Evolutionary conservation across 331 rosid species (phyloP), one percentile per base, ranked within the genome.

Genomic region (Acacia concinna): DNA sequence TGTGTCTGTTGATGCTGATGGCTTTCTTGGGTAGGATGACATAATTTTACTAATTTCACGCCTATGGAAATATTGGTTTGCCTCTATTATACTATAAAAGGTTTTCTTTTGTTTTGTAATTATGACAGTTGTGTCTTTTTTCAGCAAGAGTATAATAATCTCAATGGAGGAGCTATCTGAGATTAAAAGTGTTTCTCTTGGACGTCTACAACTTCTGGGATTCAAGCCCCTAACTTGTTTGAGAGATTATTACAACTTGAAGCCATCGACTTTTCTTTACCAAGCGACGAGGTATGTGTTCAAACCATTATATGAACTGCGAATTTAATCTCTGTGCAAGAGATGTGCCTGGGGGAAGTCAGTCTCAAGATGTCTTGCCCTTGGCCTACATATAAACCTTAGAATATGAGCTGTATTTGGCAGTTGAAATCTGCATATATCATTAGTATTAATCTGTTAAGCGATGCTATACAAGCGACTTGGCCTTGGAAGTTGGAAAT

Each of bases 211-310:
- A 35, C 93, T 95, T 80, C 87, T 95, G 46, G 99, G 99, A 74
- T 95, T 95, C 94, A 95, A 92, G 90, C 94, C 97, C 77, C 71
- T 91, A 78, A 90, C 88, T 83, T 91, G 96, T 88, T 88, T 95
- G 88, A 91, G 90, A 89, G 96, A 92, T 75, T 89, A 90, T 86
- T 90, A 95, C 91, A 95, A 95, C 86, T 84, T 91, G 89, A 90
- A 88, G 90, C 94, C 99, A 59, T 90, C 99, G n/a, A 95, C 97
- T 60, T 91, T 95, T 81, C 83, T 95, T 71, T 92, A 85, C 71
- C 98, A 5, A 89, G 84, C 66, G 90, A 95, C 32, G 94, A 95
- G 98, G 98, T 92, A 70, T 34, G 43, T 80, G 78, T 71, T 78
- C 57, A 69, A 40, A 62, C 77, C 86, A 71, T 82, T 52, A 28